Evolutionary conservation across 2,329 filamentous ascomycete genomes (phyloP).

Genomic region (Colletotrichum euphorbiae): DNA sequence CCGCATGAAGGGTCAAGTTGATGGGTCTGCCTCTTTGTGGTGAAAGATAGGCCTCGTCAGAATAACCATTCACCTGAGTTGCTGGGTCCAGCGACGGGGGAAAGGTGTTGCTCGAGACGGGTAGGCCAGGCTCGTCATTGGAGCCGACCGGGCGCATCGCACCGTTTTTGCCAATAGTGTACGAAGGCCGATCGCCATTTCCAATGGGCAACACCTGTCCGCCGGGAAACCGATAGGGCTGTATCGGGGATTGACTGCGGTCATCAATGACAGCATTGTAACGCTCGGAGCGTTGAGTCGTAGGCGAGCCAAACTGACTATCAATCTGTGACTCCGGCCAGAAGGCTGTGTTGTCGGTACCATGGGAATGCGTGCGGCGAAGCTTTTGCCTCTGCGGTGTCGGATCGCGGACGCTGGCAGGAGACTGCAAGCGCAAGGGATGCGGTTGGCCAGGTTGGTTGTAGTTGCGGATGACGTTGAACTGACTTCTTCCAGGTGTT

Average conservation of each 20-base stretch:
- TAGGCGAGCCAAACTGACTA: slow-evolving; percentile 38
- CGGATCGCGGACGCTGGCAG: slow-evolving; percentile 39
- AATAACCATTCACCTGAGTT: slow-evolving; percentile 18
- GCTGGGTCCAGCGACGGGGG: slow-evolving; percentile 42
- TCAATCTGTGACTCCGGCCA: slow-evolving; percentile 38
- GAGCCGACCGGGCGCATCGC: slow-evolving; percentile 47
- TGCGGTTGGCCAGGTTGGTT: slow-evolving; percentile 17
- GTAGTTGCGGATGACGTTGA: slow-evolving; percentile 43
- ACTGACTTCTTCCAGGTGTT: slow-evolving; percentile 42
- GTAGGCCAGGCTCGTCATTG: slow-evolving; percentile 42
- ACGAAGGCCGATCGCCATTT: slow-evolving; percentile 43
- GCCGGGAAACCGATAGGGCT: neutral
- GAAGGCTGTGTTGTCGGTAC: slow-evolving; percentile 43
- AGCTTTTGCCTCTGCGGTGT: slow-evolving; percentile 41
- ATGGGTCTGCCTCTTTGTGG: slow-evolving; percentile 43
- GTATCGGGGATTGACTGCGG: slow-evolving; percentile 28
- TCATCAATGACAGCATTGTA: slow-evolving; percentile 29
- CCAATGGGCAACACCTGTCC: neutral
- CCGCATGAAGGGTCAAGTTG: slow-evolving; percentile 55
- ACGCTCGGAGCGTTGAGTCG: slow-evolving; percentile 33
- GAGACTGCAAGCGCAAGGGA: slow-evolving; percentile 40
- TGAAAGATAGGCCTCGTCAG: slow-evolving; percentile 21
- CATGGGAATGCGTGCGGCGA: slow-evolving; percentile 44
- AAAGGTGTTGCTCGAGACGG: slow-evolving; percentile 39
- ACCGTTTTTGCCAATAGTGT: slow-evolving; percentile 51